These are phyloP conservation scores for Geotrichum reessii DNA, from an alignment of 1,139 yeast genomes.

Conservation along the genomic window DNA sequence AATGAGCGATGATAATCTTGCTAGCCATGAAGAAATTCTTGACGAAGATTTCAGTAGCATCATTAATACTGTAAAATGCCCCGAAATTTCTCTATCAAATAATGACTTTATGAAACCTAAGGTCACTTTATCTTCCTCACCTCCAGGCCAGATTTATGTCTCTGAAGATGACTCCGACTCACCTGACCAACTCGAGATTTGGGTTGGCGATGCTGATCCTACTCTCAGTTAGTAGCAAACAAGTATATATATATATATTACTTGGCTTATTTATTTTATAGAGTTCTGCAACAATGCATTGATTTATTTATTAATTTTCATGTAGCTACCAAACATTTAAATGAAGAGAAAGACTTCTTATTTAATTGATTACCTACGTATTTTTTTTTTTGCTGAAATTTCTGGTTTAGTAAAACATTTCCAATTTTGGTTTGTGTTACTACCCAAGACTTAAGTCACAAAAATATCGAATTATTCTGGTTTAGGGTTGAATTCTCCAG, in stretches of 20 bases:
- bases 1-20: not conserved
- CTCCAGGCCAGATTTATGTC: not conserved
- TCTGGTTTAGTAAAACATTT: not conserved
- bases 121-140: not conserved
- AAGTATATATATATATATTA: not conserved
- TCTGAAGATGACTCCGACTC: not conserved
- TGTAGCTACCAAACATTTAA: not conserved
- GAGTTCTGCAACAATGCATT: not conserved
- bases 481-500: not conserved
- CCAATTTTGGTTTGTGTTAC: not conserved
- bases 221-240: not conserved
- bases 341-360: not conserved
- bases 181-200: not conserved
- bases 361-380: not conserved
- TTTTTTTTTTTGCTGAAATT: not conserved
- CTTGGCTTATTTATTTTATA: not conserved
- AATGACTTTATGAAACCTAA: not conserved
- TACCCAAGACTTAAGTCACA: not conserved
- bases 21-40: not conserved
- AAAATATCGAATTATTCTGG: not conserved
- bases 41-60: not conserved
- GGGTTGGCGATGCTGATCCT: not conserved
- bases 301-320: not conserved
- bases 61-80: not conserved
- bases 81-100: not conserved